Evolutionary conservation across 2,329 filamentous ascomycete genomes (phyloP).

Genomic region (Ascocoryne sarcoides): DNA sequence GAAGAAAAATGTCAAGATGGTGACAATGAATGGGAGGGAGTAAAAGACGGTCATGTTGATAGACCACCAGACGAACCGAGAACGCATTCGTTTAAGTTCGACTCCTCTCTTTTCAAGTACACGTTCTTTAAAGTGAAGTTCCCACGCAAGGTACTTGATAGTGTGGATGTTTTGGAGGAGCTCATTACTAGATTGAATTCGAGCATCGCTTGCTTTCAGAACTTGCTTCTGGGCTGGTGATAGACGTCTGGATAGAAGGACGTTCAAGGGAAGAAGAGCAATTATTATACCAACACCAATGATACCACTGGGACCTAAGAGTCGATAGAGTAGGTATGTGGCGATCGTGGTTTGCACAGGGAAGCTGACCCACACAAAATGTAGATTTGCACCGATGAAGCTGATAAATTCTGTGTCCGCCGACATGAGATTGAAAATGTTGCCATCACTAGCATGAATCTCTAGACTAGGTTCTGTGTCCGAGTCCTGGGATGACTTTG

Average conservation of each 20-base stretch:
- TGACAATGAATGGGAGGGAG: conserved; percentile 57
- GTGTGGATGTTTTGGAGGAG: conserved; percentile 63
- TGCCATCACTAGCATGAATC: neutral
- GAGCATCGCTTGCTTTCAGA: conserved; percentile 56
- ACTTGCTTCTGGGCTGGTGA: conserved; percentile 38
- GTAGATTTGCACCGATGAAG: conserved; percentile 58
- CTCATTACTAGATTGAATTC: conserved; percentile 63
- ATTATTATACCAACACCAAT: conserved; percentile 59
- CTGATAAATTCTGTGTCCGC: conserved; percentile 66
- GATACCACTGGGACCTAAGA: conserved; percentile 59
- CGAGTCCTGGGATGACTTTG: conserved; percentile 27
- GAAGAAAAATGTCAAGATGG: conserved; percentile 58
- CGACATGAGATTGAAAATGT: conserved; percentile 63
- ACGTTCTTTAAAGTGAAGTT: conserved; percentile 38
- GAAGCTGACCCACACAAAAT: conserved; percentile 37
- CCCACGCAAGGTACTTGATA: conserved; percentile 68
- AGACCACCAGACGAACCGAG: conserved; percentile 59
- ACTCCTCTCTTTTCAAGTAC: conserved; percentile 48
- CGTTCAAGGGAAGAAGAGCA: conserved; percentile 55
- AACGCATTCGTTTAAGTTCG: conserved; percentile 50
- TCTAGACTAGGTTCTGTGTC: conserved; percentile 50
- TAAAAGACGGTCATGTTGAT: conserved; percentile 59
- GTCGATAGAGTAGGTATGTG: conserved; percentile 51
- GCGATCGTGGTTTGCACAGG: conserved; percentile 57
- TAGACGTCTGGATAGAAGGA: conserved; percentile 56